Base-by-base conservation (phyloP, 1,284 basidiomycete species). In the Irpex sp. region DNA sequence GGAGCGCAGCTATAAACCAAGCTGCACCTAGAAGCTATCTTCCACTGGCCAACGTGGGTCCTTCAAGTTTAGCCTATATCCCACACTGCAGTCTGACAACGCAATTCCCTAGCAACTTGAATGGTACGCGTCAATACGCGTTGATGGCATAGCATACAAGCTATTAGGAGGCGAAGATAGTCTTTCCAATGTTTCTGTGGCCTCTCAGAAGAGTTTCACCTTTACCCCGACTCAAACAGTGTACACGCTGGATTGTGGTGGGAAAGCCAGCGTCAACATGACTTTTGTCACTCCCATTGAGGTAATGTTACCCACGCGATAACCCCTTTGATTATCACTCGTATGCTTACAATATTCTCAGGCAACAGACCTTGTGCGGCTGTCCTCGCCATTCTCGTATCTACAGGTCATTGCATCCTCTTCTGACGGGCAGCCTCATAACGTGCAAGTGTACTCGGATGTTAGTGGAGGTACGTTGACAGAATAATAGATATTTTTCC, bases 381-480 rank as follows among this genome's bases (percentile, higher is more conserved):
- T 73, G 63, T 72, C 69, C 17, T 33, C 72, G 31, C 68, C 70
- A 33, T 68, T 70, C 53, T 53, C 69, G 5, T 70, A 75, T 65
- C 8, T 71, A 26, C 60, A 63, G 47, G 55, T 73, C 39, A 67
- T 65, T 9, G 72, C 68, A 8, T 37, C 56, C 8, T 68, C 73
- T 0, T 69, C 63, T 5, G 72, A 73, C 61, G 68, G 67, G 21
- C 26, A 57, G 9, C n/a, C 67, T 53, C 73, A 73, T 61, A 51
- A 46, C 58, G 66, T 75, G 33, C 60, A 69, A 59, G 55, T 69
- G 31, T 71, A 74, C 67, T 68, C 70, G 56, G 69, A 76, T 65
- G 66, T 76, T 49, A 67, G 61, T 60, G 72, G 56, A 58, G 68
- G 68, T 73, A 61, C 49, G 69, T 61, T 8, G 13, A 17, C 11